phyloP scores from a whole-genome alignment of 2,329 filamentous ascomycete species.

The Colletotrichum lentis region DNA sequence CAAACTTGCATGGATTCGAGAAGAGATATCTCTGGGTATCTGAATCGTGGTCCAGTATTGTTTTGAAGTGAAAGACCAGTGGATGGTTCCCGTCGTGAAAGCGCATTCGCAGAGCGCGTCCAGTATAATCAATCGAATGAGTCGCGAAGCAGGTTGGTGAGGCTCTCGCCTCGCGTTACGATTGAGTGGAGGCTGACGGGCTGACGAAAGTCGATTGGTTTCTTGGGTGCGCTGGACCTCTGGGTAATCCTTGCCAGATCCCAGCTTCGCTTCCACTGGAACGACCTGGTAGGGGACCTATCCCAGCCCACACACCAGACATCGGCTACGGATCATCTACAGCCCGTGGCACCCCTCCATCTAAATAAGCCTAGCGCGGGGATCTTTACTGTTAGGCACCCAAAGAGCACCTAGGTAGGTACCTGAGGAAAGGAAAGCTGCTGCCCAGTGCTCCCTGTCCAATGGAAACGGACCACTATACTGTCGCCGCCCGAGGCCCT shows the following conservation, averaged over 20 bases:
- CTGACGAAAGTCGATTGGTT: conserved; percentile 20
- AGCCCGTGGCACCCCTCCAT: conserved; percentile 36
- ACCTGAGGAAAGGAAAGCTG: conserved; percentile 10
- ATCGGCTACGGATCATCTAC: conserved; percentile 31
- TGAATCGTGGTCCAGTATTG: not conserved
- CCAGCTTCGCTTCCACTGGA: conserved; percentile 21
- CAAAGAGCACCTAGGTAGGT: too few species aligned
- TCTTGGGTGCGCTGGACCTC: conserved; percentile 8
- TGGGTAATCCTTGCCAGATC: conserved; percentile 32
- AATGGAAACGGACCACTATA: conserved; percentile 23
- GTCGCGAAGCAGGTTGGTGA: conserved; percentile 24
- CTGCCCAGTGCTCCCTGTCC: conserved; percentile 19
- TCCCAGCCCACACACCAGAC: conserved; percentile 7
- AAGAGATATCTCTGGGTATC: not conserved
- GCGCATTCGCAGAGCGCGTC: conserved; percentile 6
- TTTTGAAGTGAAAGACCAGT: not conserved
- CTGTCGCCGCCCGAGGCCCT: conserved; percentile 33
- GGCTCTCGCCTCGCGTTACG: conserved; percentile 34
- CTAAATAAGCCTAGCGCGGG: conserved; percentile 37
- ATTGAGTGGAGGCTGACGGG: conserved; percentile 26
- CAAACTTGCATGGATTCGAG: conserved; percentile 25
- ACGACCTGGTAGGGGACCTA: conserved; percentile 13
- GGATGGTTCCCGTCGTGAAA: not conserved
- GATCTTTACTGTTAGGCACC: conserved; percentile 1
- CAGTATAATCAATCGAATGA: not conserved